Evolutionary conservation across 2,329 filamentous ascomycete species (phyloP).

Genomic region (Talaromyces sp.): DNA sequence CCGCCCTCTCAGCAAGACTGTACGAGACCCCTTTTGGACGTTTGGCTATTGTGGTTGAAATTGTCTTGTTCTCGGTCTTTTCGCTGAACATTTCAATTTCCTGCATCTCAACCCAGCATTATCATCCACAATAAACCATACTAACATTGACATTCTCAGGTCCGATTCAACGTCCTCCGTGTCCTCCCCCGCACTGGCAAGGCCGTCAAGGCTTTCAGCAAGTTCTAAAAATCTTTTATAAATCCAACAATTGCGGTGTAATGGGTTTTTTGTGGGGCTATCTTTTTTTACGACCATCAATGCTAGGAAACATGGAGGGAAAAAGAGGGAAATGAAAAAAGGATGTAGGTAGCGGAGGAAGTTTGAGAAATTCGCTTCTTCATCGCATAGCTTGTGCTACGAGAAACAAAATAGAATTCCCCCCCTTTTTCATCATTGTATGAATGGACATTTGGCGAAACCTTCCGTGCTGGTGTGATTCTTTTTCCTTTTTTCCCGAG

Average conservation of each 20-base stretch:
- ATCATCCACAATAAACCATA: background rate
- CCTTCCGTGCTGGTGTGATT: background rate
- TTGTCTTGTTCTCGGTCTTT: background rate
- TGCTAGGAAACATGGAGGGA: constrained; percentile 16
- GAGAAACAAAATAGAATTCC: constrained; percentile 17
- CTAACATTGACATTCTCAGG: constrained; percentile 51
- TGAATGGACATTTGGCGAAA: constrained; percentile 9
- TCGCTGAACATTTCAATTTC: background rate
- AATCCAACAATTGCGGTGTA: constrained; percentile 19
- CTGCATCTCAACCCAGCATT: background rate
- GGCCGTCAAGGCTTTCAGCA: constrained; percentile 95
- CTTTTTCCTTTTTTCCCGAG: background rate
- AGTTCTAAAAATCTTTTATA: constrained; percentile 70
- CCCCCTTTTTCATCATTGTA: constrained; percentile 17
- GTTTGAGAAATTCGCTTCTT: constrained; percentile 5
- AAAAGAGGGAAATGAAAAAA: background rate
- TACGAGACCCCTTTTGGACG: constrained; percentile 57
- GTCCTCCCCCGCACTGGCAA: constrained; percentile 97
- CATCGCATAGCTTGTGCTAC: constrained; percentile 12
- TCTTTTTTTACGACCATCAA: constrained; percentile 19
- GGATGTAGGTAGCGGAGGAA: background rate
- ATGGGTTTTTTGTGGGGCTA: constrained; percentile 15
- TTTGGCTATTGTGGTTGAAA: background rate
- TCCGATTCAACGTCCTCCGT: constrained; percentile 99
- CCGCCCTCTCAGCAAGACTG: constrained; percentile 98